Base-by-base conservation (phyloP, 768 basidiomycete species). In the Russula ochroleuca region DNA sequence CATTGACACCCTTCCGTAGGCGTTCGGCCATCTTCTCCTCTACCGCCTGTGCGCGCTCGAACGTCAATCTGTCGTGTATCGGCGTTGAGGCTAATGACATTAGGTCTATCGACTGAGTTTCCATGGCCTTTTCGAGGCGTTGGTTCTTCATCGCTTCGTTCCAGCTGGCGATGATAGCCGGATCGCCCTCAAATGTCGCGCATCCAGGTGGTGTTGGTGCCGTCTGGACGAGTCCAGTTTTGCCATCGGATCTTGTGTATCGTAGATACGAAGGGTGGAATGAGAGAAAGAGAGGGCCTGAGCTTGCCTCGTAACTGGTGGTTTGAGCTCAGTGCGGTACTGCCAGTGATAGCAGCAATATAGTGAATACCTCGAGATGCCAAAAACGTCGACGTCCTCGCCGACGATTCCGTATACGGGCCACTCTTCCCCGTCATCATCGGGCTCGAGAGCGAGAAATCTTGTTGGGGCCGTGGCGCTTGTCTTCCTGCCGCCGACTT, bases 401-500 rank as follows among this genome's bases (percentile, higher is more conserved):
- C 67, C 67, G 2, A 68, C 67, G n/a, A 68, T 66, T 0, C 67
- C 65, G 21, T 67, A 58, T 6, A 68, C 67, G 9, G 67, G 67
- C 65, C 65, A 68, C 51, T 68, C 67, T 13, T 49, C 61, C 1
- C 55, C 65, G n/a, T 57, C 55, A 5, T 68, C 64, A 15, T 65
- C 56, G 11, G 48, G 17, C 45, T 65, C 64, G 64, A 61, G 64
- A 65, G 31, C 64, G 64, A 4, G 31, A 17, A 21, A 65, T 56
- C 48, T 57, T 51, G 10, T 64, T 41, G 6, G 28, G 5, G 5
- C 43, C 17, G 2, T 28, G 28, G 28, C 28, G 28, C 28, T 19
- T 49, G 8, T 23, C 3, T 48, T 28, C 13, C 28, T 5, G 5
- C 28, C 35, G 35, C 35, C 5, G 28, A 28, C 5, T 5, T 28